Evolutionary conservation across 2,329 filamentous ascomycete species (phyloP).

Genomic region (Ascochyta fabae): DNA sequence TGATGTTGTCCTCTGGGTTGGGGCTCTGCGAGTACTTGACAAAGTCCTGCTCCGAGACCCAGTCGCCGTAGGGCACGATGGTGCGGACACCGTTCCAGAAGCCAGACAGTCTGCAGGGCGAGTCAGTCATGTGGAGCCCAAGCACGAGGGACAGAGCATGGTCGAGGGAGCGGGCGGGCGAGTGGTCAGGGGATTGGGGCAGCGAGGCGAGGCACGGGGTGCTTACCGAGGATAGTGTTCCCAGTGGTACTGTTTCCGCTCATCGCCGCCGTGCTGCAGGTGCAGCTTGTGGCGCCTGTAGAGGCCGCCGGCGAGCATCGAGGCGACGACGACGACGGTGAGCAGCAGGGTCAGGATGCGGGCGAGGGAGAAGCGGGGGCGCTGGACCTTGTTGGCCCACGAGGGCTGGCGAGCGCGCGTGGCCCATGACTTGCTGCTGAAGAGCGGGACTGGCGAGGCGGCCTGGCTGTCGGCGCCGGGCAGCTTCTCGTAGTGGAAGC

Average conservation of each 20-base stretch:
- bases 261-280: slow-evolving; percentile 42
- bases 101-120: slow-evolving; percentile 49
- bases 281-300: slow-evolving; percentile 47
- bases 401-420: slow-evolving; percentile 42
- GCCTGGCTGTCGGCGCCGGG: slow-evolving; percentile 51
- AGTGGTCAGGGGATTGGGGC: too few species aligned
- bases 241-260: slow-evolving; percentile 52
- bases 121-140: background rate
- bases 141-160: too few species aligned
- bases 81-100: slow-evolving; percentile 58
- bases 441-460: slow-evolving; percentile 49
- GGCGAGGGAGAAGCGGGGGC: slow-evolving; percentile 51
- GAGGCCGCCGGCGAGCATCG: slow-evolving; percentile 52
- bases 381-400: slow-evolving; percentile 50
- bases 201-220: background rate
- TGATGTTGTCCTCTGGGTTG: slow-evolving; percentile 47
- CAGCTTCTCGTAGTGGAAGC: slow-evolving; percentile 56
- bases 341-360: slow-evolving; percentile 52
- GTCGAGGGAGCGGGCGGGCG: too few species aligned
- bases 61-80: slow-evolving; percentile 52
- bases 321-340: slow-evolving; percentile 49
- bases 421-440: slow-evolving; percentile 47
- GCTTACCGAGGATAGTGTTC: slow-evolving; percentile 53
- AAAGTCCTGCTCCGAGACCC: slow-evolving; percentile 53
- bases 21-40: slow-evolving; percentile 51